Conservation (phyloP, 1,139 yeast species). For the Dujonia santamariae region DNA sequence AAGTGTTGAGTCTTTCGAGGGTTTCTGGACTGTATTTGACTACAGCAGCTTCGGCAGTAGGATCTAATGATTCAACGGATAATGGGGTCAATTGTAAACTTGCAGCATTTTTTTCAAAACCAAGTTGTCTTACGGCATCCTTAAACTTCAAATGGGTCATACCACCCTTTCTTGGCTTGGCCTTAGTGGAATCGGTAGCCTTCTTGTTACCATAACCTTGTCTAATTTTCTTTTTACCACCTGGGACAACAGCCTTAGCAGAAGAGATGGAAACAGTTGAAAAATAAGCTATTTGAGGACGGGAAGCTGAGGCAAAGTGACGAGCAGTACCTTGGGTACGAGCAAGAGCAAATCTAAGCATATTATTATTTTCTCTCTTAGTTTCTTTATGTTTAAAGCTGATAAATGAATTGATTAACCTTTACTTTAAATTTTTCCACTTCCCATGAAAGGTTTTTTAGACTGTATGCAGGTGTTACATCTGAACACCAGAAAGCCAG, state of each 20-base stretch:
- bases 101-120: constrained; percentile 32
- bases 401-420: too few species aligned
- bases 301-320: too few species aligned
- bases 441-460: too few species aligned
- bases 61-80: neutral
- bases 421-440: too few species aligned
- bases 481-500: too few species aligned
- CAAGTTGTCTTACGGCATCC: constrained; percentile 38
- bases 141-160: constrained; percentile 42
- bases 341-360: constrained; percentile 2
- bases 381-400: neutral
- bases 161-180: constrained; percentile 37
- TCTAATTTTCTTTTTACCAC: constrained; percentile 26
- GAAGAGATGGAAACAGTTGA: constrained; percentile 9
- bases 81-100: constrained; percentile 12
- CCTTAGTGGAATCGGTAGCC: constrained; percentile 14
- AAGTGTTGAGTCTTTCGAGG: constrained; percentile 25
- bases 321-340: neutral
- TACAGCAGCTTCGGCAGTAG: constrained; percentile 11
- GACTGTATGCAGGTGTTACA: too few species aligned
- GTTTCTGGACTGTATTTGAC: constrained; percentile 21
- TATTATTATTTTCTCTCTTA: neutral
- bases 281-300: neutral
- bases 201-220: constrained; percentile 20
- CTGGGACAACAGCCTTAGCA: constrained; percentile 18